phyloP scores from a whole-genome alignment of 2,329 filamentous ascomycete species.

The Nannizzia gypsea region DNA sequence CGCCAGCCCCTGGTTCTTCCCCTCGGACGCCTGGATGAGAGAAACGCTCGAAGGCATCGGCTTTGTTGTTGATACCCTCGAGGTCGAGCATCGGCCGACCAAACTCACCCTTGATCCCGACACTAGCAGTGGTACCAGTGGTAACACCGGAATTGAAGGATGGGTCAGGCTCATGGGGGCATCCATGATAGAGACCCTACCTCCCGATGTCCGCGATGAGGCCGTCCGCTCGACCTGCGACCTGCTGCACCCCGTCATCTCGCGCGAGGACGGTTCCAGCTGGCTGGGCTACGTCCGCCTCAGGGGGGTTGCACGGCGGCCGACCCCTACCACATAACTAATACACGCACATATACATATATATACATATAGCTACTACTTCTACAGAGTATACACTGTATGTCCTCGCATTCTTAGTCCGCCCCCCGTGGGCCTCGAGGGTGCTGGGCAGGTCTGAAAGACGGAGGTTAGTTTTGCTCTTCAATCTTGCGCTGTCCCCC shows the following conservation, averaged over 20 bases:
- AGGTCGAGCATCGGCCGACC: slow-evolving; percentile 56
- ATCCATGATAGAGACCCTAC: slow-evolving; percentile 45
- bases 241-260: slow-evolving; percentile 45
- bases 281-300: slow-evolving; percentile 40
- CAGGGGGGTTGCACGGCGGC: slow-evolving; percentile 30
- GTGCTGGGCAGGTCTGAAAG: slow-evolving; percentile 44
- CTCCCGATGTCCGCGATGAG: slow-evolving; percentile 39
- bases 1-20: slow-evolving; percentile 60
- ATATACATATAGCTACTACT: background rate
- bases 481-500: slow-evolving; percentile 40
- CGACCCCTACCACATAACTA: too few relatives aligned
- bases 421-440: slow-evolving; percentile 39
- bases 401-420: slow-evolving; percentile 49
- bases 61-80: slow-evolving; percentile 41
- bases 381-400: background rate
- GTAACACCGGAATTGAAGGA: slow-evolving; percentile 47
- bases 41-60: slow-evolving; percentile 28
- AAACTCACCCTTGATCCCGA: slow-evolving; percentile 23
- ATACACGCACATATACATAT: too few relatives aligned
- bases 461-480: slow-evolving; percentile 25
- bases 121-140: slow-evolving; percentile 7
- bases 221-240: slow-evolving; percentile 45
- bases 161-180: slow-evolving; percentile 56
- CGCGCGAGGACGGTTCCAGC: slow-evolving; percentile 44
- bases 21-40: slow-evolving; percentile 49